Percentiles rank a stretch among this genome's conserved stretches.
These are phyloP conservation scores for Coemansia asiatica DNA, from an alignment of 192 early-diverging fungal genomes.

Conservation along the genomic window DNA sequence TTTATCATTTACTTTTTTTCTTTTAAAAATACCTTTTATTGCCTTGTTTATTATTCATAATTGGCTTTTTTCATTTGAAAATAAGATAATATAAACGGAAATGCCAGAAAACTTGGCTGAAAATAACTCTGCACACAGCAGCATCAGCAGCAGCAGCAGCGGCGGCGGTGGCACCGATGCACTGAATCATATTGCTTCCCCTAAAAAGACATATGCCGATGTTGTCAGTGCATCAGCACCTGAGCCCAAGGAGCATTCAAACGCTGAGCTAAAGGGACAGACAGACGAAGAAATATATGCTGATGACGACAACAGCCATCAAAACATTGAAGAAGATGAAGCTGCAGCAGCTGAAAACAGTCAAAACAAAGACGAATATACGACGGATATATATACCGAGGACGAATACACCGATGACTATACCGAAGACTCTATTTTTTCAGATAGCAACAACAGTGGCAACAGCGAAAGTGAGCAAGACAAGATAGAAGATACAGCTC, in stretches of 20 bases:
- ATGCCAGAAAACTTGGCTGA: constrained; percentile 3
- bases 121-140: constrained; percentile 2
- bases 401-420: constrained; percentile 41
- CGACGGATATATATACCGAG: constrained; percentile 32
- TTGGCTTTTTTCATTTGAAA: background rate
- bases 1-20: background rate
- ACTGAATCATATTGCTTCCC: background rate
- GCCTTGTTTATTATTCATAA: background rate
- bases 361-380: constrained; percentile 20
- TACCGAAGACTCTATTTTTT: constrained; percentile 43
- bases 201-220: constrained; percentile 14
- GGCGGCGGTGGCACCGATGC: background rate
- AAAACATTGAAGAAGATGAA: constrained; percentile 5
- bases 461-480: constrained; percentile 1
- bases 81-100: background rate
- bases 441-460: constrained; percentile 40
- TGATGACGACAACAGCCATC: background rate
- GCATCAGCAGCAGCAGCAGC: background rate
- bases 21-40: background rate
- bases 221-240: constrained; percentile 4
- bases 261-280: background rate
- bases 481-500: background rate
- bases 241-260: background rate
- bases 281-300: background rate
- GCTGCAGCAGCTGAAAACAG: background rate